Evolutionary conservation across 2,329 filamentous ascomycete species (phyloP), one percentile per base, ranked within the genome.

Genomic region (Didymellaceae sp.): DNA sequence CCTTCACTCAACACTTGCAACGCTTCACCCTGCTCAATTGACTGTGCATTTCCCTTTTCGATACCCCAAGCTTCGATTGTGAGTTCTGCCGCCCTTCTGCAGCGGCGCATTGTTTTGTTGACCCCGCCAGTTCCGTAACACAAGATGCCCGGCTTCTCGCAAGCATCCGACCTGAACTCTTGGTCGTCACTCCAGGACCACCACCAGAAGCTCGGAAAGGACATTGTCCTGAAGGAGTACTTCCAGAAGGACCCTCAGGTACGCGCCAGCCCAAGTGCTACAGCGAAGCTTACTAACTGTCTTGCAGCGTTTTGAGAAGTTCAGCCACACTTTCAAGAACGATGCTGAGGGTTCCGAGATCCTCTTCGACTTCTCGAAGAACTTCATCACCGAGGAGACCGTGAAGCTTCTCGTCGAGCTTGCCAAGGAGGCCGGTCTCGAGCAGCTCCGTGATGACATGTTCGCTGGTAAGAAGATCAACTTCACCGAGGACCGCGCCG

Each of bases 321-420:
- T 96, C 80, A 89, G 86, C 73, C 89, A 87, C 74, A 90, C 84
- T 69, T 96, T 97, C 77, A 80, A 83, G 66, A 92, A 90, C 76
- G 75, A 83, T 44, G 87, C 89, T 62, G 90, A 95, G 69, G 83
- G 82, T 68, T 87, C 86, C 63, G 91, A 97, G 61, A 94, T 95
- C 68, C 85, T 99, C 58, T 99, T 97, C 77, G 94, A 99, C 78
- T 99, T 96, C 80, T 94, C 89, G 81, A 99, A 99, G 86, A 99
- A 99, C 85, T 92, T 99, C 77, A 76, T 97, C 67, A 94, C 89
- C 56, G 90, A 96, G 64, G 92, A 97, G 78, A 97, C 93, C 4
- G 81, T 97, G 42, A 82, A 88, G 60, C 83, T 96, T 40, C 84
- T 99, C 45, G 82, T 95, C 67, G 87, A 96, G 80, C 86, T 99